Evolutionary conservation across 1,284 basidiomycete species (phyloP).

Genomic region (Moesziomyces antarcticus): DNA sequence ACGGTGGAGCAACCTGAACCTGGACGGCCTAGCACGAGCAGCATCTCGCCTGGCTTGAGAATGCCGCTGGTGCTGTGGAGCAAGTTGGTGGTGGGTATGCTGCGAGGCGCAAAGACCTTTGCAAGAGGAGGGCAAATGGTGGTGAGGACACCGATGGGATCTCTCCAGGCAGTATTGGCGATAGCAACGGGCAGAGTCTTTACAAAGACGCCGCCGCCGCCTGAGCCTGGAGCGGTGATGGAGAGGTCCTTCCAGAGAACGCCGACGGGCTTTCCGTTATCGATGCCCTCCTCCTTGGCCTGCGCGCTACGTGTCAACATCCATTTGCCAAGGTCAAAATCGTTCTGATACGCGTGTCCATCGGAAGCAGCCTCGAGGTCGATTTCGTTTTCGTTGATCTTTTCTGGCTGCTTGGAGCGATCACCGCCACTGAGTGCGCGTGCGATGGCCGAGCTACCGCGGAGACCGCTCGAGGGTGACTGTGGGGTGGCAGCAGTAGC

Average conservation of each 20-base stretch:
- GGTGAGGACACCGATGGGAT: conserved; percentile 51
- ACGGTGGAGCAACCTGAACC: conserved; percentile 57
- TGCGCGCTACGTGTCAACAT: conserved; percentile 41
- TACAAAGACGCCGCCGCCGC: conserved; percentile 54
- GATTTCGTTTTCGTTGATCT: conserved; percentile 21
- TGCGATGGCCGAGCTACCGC: conserved; percentile 10
- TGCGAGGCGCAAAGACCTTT: conserved; percentile 31
- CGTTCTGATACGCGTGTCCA: conserved; percentile 12
- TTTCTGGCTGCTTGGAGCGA: conserved; percentile 9
- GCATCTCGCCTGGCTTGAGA: conserved; percentile 59
- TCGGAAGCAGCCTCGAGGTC: conserved; percentile 17
- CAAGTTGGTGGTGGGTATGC: conserved; percentile 34
- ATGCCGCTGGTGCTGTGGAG: conserved; percentile 47
- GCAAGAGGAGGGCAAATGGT: conserved; percentile 42
- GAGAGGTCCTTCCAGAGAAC: conserved; percentile 55
- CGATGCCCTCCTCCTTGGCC: conserved; percentile 44
- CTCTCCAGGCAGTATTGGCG: conserved; percentile 50
- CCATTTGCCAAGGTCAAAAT: conserved; percentile 55
- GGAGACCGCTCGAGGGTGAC: conserved; percentile 10
- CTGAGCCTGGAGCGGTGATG: conserved; percentile 47
- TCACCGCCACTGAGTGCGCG: conserved; percentile 25
- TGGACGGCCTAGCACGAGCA: conserved; percentile 60
- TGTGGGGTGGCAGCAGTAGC: conserved; percentile 1
- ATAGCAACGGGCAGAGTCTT: conserved; percentile 58
- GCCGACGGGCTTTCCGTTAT: conserved; percentile 54